These are phyloP conservation scores for Suillus hirtellus DNA, from an alignment of 768 basidiomycete genomes.

Conservation along the genomic window DNA sequence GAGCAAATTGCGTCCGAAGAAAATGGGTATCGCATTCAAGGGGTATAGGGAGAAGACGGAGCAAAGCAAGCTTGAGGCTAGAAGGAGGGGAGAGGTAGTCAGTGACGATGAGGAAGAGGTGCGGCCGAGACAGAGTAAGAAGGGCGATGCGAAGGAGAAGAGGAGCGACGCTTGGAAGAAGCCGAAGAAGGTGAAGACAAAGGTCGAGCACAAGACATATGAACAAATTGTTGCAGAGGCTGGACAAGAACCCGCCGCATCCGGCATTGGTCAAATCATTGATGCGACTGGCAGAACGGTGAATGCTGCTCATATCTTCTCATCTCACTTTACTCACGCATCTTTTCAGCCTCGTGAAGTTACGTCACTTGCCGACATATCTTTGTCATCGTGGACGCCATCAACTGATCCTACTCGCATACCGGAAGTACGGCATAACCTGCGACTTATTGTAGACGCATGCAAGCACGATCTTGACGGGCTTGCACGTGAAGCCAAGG, in stretches of 20 bases:
- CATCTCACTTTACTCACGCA: conserved; percentile 10
- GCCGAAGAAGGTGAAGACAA: conserved; percentile 81
- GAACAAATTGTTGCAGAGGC: conserved; percentile 93
- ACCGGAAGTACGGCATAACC: conserved; percentile 96
- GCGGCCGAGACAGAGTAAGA: conserved; percentile 18
- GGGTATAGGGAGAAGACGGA: conserved; percentile 89
- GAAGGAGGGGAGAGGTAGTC: conserved; percentile 67
- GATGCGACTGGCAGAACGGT: conserved; percentile 94
- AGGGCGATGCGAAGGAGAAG: conserved; percentile 55
- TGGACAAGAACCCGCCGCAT: conserved; percentile 53
- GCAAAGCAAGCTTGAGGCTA: conserved; percentile 80
- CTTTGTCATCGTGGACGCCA: conserved; percentile 79
- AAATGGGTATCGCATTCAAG: conserved; percentile 83
- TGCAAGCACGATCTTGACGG: conserved; percentile 86
- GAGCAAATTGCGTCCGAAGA: conserved; percentile 79
- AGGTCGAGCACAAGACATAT: conserved; percentile 93
- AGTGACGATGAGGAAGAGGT: conserved; percentile 65
- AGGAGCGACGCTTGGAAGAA: conserved; percentile 84
- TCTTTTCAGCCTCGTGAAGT: conserved; percentile 76
- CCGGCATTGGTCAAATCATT: conserved; percentile 83
- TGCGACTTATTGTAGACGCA: conserved; percentile 81
- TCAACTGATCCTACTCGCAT: conserved; percentile 85
- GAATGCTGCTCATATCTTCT: conserved; percentile 30
- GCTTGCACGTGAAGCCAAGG: conserved; percentile 86
- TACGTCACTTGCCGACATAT: conserved; percentile 77